Conservation (phyloP, 495 filamentous ascomycete genomes). For the Acidomyces sp. region DNA sequence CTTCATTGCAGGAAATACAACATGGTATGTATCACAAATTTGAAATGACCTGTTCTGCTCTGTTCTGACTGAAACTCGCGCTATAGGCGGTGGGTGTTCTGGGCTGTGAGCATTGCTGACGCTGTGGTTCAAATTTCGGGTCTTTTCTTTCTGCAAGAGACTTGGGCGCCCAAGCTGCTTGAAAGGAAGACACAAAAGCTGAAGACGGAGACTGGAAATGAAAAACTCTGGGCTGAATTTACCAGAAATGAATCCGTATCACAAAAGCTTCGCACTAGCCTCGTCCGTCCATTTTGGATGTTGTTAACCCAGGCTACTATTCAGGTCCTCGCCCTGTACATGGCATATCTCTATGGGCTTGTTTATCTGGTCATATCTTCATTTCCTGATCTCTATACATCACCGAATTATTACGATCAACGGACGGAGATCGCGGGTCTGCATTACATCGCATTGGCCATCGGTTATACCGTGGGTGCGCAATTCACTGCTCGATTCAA, state of each 20-base stretch:
- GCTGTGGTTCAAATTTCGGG: slow-evolving; percentile 48
- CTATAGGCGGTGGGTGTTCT: slow-evolving; percentile 63
- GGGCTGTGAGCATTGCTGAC: slow-evolving; percentile 43
- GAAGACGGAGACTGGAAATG: slow-evolving; percentile 49
- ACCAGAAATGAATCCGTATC: slow-evolving; percentile 32
- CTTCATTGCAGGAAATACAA: slow-evolving; percentile 52
- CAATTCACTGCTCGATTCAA: slow-evolving; percentile 21
- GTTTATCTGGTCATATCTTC: slow-evolving; percentile 55
- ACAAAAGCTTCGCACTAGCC: slow-evolving; percentile 20
- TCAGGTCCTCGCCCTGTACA: slow-evolving; percentile 38
- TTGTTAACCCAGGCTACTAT: slow-evolving; percentile 35
- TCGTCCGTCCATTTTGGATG: slow-evolving; percentile 32
- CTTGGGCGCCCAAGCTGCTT: slow-evolving; percentile 54
- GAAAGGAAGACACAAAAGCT: slow-evolving; percentile 40
- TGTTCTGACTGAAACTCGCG: too few species aligned
- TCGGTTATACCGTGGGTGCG: slow-evolving; percentile 29
- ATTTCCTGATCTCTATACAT: slow-evolving; percentile 48
- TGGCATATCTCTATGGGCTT: slow-evolving; percentile 52
- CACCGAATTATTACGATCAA: slow-evolving; percentile 24
- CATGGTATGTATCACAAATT: too few species aligned
- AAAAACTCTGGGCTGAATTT: slow-evolving; percentile 45
- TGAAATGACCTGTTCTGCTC: too few species aligned
- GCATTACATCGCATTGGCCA: slow-evolving; percentile 31
- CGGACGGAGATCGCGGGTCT: slow-evolving; percentile 23
- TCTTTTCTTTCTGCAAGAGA: slow-evolving; percentile 53